phyloP scores from a whole-genome alignment of 768 basidiomycete genomes.

The Mycena venus region DNA sequence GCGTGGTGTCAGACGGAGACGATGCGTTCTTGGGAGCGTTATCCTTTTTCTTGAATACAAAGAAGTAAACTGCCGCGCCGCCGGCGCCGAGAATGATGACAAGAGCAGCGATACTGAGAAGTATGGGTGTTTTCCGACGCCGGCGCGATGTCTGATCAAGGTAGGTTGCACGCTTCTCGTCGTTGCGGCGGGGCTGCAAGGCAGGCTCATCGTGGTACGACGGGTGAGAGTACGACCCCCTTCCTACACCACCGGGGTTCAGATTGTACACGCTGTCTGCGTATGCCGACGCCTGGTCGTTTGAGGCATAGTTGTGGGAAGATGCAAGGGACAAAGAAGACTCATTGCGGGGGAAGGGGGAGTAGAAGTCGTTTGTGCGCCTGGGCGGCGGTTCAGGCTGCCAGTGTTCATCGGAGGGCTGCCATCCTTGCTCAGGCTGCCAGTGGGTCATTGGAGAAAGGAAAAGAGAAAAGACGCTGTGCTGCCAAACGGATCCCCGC shows the following conservation, averaged over 20 bases:
- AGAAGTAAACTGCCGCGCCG: constrained; percentile 60
- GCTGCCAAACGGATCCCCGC: no score
- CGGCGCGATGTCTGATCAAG: constrained; percentile 61
- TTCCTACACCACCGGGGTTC: constrained; percentile 52
- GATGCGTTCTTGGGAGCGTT: constrained; percentile 26
- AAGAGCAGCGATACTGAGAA: constrained; percentile 39
- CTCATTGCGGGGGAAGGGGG: constrained; percentile 66
- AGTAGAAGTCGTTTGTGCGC: constrained; percentile 62
- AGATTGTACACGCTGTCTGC: constrained; percentile 74
- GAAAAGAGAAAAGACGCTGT: no score
- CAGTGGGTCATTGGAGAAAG: no score
- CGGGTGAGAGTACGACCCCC: constrained; percentile 50
- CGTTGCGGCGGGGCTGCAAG: constrained; percentile 57
- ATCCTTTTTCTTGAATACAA: constrained; percentile 61
- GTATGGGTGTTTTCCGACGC: constrained; percentile 49
- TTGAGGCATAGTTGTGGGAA: constrained; percentile 58
- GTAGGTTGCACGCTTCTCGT: constrained; percentile 76
- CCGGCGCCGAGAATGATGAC: constrained; percentile 60
- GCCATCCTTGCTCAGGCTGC: no score
- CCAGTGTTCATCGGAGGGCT: no score
- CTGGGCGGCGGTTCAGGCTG: no score
- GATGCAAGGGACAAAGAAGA: constrained; percentile 66
- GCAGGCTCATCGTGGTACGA: constrained; percentile 72
- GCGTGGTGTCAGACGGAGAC: constrained; percentile 37
- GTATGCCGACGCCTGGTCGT: constrained; percentile 61